Conservation (phyloP, 2,329 filamentous ascomycete genomes). For the Rhinocladiella similis region DNA sequence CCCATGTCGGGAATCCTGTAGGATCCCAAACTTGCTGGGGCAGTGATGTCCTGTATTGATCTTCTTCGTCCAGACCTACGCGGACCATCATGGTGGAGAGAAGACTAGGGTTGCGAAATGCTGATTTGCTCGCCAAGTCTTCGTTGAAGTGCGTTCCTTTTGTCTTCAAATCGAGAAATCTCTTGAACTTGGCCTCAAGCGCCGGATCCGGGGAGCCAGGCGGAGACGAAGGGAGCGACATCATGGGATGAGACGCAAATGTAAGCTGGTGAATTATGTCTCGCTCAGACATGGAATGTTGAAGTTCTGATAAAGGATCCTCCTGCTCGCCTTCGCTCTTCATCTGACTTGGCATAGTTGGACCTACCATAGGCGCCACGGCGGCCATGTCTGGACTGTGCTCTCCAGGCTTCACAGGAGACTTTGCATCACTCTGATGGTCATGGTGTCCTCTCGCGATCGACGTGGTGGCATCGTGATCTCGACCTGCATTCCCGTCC, state of each 20-base stretch:
- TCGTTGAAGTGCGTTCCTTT: conserved; percentile 65
- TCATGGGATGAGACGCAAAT: conserved; percentile 45
- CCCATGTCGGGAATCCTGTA: conserved; percentile 41
- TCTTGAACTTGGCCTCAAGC: conserved; percentile 57
- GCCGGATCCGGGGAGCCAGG: conserved; percentile 45
- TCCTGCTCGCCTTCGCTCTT: conserved; percentile 10
- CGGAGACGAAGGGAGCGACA: conserved; percentile 48
- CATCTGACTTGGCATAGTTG: conserved; percentile 20
- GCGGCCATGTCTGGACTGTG: background rate
- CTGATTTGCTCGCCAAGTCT: conserved; percentile 57
- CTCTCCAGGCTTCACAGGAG: background rate
- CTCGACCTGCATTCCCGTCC: background rate
- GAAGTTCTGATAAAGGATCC: conserved; percentile 2
- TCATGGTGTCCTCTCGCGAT: background rate
- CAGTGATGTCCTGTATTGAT: conserved; percentile 56
- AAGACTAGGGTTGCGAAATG: conserved; percentile 60
- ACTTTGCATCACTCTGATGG: background rate
- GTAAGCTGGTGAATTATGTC: conserved; percentile 58
- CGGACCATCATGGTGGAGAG: conserved; percentile 59
- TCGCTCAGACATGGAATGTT: conserved; percentile 25
- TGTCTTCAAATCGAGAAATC: conserved; percentile 62
- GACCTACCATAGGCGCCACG: conserved; percentile 24
- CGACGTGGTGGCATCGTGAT: background rate
- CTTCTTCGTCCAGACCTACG: conserved; percentile 54
- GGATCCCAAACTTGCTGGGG: conserved; percentile 43